Base-by-base conservation (phyloP, 2,329 filamentous ascomycete species). In the Peltaster fructicola region DNA sequence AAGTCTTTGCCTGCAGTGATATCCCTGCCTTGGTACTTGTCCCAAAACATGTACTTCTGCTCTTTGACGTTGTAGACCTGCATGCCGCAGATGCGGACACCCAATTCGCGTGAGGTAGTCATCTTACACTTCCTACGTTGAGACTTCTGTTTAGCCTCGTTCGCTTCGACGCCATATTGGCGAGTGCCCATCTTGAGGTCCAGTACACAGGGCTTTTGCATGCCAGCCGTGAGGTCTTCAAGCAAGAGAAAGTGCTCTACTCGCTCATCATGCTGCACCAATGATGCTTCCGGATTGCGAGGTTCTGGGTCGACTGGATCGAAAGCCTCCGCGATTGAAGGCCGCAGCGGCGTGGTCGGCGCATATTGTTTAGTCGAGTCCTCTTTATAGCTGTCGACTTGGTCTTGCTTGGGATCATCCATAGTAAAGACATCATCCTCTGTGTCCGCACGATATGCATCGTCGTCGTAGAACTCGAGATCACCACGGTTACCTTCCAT, bases 161-260 rank as follows among this genome's bases (percentile, higher is more conserved):
- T 73, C 2, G 88, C 88, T 38, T 95, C 84, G 8, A 95, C 71
- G 6, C 88, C 88, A 47, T 93, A 95, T 46, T 98, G 88, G 2
- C 88, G 73, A 6, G 88, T 98, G 11, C 88, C 88, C 88, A 98
- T 98, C 49, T 98, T 98, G 33, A 98, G 61, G 47, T 98, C 88
- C 51, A 98, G 76, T 31, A 98, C 91, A 52, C 88, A 95, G 4
- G 88, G 88, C 24, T 78, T 73, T 46, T 81, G 84, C 88, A 98
- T 95, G 16, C 85, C 85, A 2, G 85, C 79, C 1, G 88, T 98
- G 23, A 98, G 64, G 47, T 98, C 88, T 51, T 98, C 88, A 7
- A 98, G 58, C 1, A 98, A 62, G 8, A 98, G 59, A 47, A 98
- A 98, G 46, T 85, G 91, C 41, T 93, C 80, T 4, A 91, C 78